Evolutionary conservation across 768 basidiomycete species (phyloP).

Genomic region (Boletus tomentosulus): DNA sequence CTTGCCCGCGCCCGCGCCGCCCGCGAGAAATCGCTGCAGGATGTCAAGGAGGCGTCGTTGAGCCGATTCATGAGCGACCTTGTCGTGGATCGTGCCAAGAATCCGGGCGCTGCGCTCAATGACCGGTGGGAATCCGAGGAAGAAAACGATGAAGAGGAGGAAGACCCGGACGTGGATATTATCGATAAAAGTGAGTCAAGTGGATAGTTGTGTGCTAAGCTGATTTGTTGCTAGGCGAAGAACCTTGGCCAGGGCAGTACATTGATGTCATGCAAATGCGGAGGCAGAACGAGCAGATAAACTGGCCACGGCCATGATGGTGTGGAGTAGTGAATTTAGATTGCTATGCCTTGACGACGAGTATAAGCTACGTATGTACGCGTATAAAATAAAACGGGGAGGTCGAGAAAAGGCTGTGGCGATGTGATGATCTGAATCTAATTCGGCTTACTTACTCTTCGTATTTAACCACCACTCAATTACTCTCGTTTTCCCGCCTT

Average conservation of each 20-base stretch:
- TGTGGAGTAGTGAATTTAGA: no score
- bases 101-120: conserved; percentile 50
- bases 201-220: neutral
- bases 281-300: conserved; percentile 51
- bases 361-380: neutral
- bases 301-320: conserved; percentile 64
- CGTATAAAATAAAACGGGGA: neutral
- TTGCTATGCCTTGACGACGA: neutral
- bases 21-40: conserved; percentile 60
- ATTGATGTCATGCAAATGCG: conserved; percentile 66
- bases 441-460: conserved; percentile 14
- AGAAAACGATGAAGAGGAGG: conserved; percentile 54
- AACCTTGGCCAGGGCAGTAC: conserved; percentile 68
- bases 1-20: conserved; percentile 64
- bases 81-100: conserved; percentile 61
- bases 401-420: conserved; percentile 2
- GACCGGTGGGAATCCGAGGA: conserved; percentile 65
- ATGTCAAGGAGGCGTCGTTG: conserved; percentile 72
- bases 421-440: conserved; percentile 13
- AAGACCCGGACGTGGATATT: conserved; percentile 47
- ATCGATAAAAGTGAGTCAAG: conserved; percentile 64
- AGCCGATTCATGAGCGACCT: conserved; percentile 77
- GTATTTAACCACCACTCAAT: conserved; percentile 18
- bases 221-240: conserved; percentile 48
- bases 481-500: neutral